These are phyloP conservation scores for Rhynchospora tenuis DNA, from an alignment of 176 grass and related monocot species.

Conservation along the genomic window DNA sequence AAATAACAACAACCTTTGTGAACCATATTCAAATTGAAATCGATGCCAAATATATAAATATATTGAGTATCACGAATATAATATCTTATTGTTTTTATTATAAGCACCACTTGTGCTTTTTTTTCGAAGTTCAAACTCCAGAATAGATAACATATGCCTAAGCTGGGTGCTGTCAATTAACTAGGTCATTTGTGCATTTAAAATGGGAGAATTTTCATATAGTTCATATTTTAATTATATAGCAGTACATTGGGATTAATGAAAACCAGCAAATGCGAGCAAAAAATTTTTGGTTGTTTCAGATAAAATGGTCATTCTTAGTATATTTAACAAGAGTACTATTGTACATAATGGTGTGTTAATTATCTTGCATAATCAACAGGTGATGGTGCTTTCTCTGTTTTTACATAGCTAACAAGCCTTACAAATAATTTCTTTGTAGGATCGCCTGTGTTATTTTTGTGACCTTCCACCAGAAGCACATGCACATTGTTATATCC, in stretches of 20 bases:
- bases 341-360: background rate
- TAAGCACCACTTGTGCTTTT: background rate
- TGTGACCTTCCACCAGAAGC: slow-evolving; percentile 96
- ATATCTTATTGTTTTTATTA: background rate
- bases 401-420: slow-evolving; percentile 22
- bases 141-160: background rate
- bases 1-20: background rate
- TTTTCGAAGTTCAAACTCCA: background rate
- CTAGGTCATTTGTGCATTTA: background rate
- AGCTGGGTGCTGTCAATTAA: background rate
- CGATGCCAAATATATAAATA: background rate
- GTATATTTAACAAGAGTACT: background rate
- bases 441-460: slow-evolving; percentile 59
- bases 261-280: background rate
- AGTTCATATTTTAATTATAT: background rate
- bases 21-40: background rate
- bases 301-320: background rate
- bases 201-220: background rate
- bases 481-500: slow-evolving; percentile 93
- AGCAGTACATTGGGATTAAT: background rate
- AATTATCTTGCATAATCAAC: background rate
- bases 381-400: background rate
- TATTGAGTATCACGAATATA: background rate
- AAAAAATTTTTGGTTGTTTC: background rate
- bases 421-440: slow-evolving; percentile 30